Conservation (phyloP, 148 eudicot genomes). For the Amaranthus palmeri region DNA sequence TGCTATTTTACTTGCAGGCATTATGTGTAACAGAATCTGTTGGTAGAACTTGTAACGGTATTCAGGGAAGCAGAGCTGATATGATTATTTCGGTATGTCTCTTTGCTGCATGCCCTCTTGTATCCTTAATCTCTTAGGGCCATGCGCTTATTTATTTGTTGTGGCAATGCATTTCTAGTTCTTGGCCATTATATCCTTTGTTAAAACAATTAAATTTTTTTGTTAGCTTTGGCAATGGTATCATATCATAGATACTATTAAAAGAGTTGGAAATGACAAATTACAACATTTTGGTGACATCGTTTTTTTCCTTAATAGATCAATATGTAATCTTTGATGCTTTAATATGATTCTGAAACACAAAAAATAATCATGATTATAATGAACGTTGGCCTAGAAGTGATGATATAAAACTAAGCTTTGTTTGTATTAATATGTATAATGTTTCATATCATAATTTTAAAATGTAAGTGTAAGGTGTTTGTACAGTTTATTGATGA, state of each 20-base stretch:
- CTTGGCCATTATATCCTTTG: not conserved
- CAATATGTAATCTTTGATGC: too few species aligned
- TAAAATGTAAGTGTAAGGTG: too few species aligned
- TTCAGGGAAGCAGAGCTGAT: constrained; percentile 75
- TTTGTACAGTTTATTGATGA: too few species aligned
- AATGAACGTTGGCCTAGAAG: too few species aligned
- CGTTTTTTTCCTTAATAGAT: too few species aligned
- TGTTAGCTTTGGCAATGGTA: not conserved
- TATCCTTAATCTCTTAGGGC: not conserved
- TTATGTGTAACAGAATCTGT: constrained; percentile 57
- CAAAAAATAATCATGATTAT: too few species aligned
- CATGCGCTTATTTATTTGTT: not conserved
- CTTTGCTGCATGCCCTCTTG: constrained; percentile 11
- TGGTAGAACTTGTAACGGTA: constrained; percentile 72
- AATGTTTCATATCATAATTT: too few species aligned
- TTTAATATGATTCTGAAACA: too few species aligned
- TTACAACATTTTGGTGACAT: not conserved
- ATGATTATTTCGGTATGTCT: constrained; percentile 87
- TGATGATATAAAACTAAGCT: too few species aligned
- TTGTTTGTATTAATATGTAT: too few species aligned
- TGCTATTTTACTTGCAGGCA: constrained; percentile 50
- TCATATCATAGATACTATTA: not conserved
- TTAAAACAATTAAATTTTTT: not conserved
- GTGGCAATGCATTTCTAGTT: not conserved
- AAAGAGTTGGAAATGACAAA: not conserved